Conservation (phyloP, 192 early-diverging fungal genomes). For the Backusella mclennaniae region DNA sequence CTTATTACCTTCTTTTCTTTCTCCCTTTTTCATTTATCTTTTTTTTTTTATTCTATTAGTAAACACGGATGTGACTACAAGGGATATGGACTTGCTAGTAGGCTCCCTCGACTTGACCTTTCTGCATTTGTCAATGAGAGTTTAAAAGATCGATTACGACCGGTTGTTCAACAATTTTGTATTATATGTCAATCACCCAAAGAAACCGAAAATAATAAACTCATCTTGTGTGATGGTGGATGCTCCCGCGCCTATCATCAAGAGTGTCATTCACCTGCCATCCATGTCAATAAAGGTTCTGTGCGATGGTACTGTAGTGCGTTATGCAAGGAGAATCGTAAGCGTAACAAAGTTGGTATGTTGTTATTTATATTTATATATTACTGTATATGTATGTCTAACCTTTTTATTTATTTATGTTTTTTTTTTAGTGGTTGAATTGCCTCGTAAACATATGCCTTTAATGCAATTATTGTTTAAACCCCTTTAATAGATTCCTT, state of each 20-base stretch:
- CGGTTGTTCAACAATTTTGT: constrained; percentile 84
- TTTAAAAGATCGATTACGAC: constrained; percentile 72
- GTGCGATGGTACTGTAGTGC: constrained; percentile 6
- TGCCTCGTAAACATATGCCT: constrained; percentile 30
- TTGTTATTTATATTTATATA: not conserved
- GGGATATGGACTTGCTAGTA: constrained; percentile 87
- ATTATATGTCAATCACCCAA: constrained; percentile 56
- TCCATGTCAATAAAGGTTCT: constrained; percentile 4
- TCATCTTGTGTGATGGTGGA: constrained; percentile 74
- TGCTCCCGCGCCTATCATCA: constrained; percentile 79
- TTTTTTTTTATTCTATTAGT: constrained; percentile 27
- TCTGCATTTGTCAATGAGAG: constrained; percentile 69
- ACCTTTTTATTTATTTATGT: not conserved
- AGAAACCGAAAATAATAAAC: constrained; percentile 53
- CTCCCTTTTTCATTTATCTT: not conserved
- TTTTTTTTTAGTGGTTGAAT: constrained; percentile 23
- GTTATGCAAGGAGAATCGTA: constrained; percentile 9
- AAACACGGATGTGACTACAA: constrained; percentile 95
- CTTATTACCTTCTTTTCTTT: not conserved
- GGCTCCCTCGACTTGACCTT: constrained; percentile 80
- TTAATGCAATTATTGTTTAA: constrained; percentile 20
- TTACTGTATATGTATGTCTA: not conserved
- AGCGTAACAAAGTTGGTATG: constrained; percentile 16
- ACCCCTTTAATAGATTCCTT: not conserved
- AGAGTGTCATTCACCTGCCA: constrained; percentile 3